phyloP scores from a whole-genome alignment of 805 yeast species.

The Jamesozyma hellenica region DNA sequence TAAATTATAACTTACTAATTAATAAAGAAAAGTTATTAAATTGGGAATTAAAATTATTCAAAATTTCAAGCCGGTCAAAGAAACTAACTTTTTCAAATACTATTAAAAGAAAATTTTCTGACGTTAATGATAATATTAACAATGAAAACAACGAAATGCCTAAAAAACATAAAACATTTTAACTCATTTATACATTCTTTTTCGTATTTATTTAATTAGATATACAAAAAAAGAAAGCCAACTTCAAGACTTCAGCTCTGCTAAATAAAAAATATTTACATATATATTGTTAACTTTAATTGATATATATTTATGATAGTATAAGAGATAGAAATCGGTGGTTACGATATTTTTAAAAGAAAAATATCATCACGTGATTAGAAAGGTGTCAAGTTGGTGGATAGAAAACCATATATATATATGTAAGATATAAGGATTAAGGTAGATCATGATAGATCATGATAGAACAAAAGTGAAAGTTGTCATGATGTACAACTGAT shows the following conservation, averaged over 20 bases:
- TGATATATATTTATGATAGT: not conserved
- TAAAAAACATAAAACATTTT: not conserved
- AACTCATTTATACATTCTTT: not conserved
- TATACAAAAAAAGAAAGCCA: too few species aligned
- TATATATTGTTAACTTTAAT: not conserved
- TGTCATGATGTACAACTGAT: not conserved
- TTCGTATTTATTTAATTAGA: not conserved
- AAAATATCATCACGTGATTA: too few species aligned
- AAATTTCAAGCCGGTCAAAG: too few species aligned
- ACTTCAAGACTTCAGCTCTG: too few species aligned
- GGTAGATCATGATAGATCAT: too few species aligned
- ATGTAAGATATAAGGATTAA: too few species aligned
- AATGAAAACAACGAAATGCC: not conserved
- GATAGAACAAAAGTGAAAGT: too few species aligned
- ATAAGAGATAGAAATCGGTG: too few species aligned
- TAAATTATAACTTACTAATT: slow-evolving; percentile 13
- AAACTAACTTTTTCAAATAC: not conserved
- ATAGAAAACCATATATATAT: too few species aligned
- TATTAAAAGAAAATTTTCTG: too few species aligned
- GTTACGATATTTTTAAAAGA: too few species aligned
- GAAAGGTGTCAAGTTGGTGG: too few species aligned
- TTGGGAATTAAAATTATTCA: slow-evolving; percentile 3
- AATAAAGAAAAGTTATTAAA: not conserved
- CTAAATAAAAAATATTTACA: not conserved
- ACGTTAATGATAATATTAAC: not conserved